Percentiles rank a stretch among this genome's conserved stretches.
Conservation (phyloP, 192 early-diverging fungal genomes). For the Funneliformis mosseae region DNA sequence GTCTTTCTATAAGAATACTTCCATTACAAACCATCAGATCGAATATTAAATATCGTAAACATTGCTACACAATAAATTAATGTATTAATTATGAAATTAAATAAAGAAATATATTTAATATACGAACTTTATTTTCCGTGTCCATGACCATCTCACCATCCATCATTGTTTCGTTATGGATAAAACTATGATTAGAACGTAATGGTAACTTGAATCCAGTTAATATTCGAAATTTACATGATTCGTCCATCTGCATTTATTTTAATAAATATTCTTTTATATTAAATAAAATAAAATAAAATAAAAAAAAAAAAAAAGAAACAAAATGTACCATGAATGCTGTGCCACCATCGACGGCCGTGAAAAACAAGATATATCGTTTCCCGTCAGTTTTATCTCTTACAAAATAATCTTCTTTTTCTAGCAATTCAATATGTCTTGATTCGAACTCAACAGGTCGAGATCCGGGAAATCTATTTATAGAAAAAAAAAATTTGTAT, state of each 20-base stretch:
- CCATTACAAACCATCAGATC: conserved; percentile 67
- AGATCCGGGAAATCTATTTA: conserved; percentile 57
- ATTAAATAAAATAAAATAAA: neutral
- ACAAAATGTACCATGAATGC: conserved; percentile 49
- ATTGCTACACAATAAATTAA: conserved; percentile 34
- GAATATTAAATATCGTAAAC: conserved; percentile 54
- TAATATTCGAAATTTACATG: conserved; percentile 62
- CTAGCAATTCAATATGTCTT: conserved; percentile 47
- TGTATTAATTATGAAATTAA: neutral
- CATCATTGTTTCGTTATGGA: conserved; percentile 63
- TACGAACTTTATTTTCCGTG: conserved; percentile 46
- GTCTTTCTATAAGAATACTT: conserved; percentile 48
- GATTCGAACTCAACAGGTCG: conserved; percentile 56
- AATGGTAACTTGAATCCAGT: conserved; percentile 54
- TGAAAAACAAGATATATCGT: conserved; percentile 48
- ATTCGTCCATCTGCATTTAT: conserved; percentile 60
- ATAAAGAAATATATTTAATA: neutral
- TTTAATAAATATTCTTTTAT: neutral
- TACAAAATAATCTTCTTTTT: conserved; percentile 63
- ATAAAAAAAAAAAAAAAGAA: neutral
- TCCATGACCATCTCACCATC: conserved; percentile 77
- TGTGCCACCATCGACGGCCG: conserved; percentile 45
- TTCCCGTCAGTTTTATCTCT: conserved; percentile 56
- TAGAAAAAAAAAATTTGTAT: neutral
- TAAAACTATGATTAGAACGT: conserved; percentile 39